Base-by-base conservation (phyloP, 1,284 basidiomycete genomes). In the Irpex sp. region DNA sequence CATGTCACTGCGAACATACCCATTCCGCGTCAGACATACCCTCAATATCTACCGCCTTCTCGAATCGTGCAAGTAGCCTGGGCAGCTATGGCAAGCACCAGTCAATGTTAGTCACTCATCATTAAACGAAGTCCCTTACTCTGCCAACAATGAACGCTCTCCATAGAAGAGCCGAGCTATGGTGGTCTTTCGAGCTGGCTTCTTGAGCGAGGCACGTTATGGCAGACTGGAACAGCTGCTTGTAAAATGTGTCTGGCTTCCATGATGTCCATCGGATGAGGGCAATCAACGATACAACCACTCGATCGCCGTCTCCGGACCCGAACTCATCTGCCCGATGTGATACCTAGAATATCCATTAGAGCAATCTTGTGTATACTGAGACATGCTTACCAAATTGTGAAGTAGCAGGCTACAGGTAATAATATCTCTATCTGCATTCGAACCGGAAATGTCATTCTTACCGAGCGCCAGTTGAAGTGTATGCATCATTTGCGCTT, bases 91-190 rank as follows among this genome's bases (percentile, higher is more conserved):
- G 53, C 55, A 37, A 17, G 15, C 59, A 39, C 60, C 36, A 17
- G 11, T 49, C 6, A 47, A 6, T 5, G 19, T 54, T 2, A 39
- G 36, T 15, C 17, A 49, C 13, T 46, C n/a, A 9, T 43, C 3
- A 43, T 15, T 49, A 53, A 1, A 54, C 4, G n/a, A 13, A 60
- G 17, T n/a, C 67, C 65, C 67, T 26, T 74, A 92, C 90, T 60
- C 90, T 80, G 47, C 89, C 87, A 57, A 89, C 74, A n/a, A 90
- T 79, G 68, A 92, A 91, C 5, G 85, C 80, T 67, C 82, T 83
- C 90, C 89, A 93, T 31, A 90, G 68, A 26, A 77, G 74, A 21
- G 78, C 74, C 1, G 77, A 74, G 19, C 69, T 71, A 5, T 74
- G 72, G 11, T 73, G 69, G 13, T 74, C 72, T 3, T 70, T 69